Conservation (phyloP, 495 filamentous ascomycete genomes). For the Rostrohypoxylon terebratum region DNA sequence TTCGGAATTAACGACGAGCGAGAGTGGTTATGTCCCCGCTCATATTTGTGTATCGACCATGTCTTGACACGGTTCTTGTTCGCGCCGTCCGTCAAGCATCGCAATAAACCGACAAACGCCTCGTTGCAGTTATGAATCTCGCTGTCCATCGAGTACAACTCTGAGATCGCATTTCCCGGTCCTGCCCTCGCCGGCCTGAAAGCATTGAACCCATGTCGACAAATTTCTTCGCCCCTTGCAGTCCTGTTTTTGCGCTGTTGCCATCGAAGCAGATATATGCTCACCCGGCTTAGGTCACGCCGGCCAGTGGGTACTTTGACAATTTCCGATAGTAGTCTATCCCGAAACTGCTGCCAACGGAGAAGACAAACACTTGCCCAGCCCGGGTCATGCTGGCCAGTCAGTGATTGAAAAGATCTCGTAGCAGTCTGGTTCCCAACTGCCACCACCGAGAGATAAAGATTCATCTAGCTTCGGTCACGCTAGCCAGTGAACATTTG, state of each 20-base stretch:
- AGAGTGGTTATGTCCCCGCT: background rate
- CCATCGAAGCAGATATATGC: background rate
- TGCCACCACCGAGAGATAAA: too few species aligned
- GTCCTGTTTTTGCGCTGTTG: background rate
- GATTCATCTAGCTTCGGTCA: too few species aligned
- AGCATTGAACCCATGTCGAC: background rate
- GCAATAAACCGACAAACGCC: slow-evolving; percentile 11
- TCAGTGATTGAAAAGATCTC: too few species aligned
- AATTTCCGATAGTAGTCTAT: background rate
- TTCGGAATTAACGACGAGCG: slow-evolving; percentile 25
- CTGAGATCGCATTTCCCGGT: background rate
- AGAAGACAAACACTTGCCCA: background rate
- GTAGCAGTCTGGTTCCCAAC: too few species aligned
- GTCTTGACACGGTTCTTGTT: slow-evolving; percentile 30
- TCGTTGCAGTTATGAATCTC: slow-evolving; percentile 8
- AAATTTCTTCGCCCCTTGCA: background rate
- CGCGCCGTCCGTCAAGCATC: slow-evolving; percentile 23
- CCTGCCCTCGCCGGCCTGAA: slow-evolving; percentile 12
- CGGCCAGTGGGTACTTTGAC: background rate
- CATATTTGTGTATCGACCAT: slow-evolving; percentile 28
- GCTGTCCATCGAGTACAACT: slow-evolving; percentile 9
- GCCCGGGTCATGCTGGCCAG: too few species aligned
- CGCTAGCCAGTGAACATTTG: too few species aligned
- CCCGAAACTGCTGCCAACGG: background rate
- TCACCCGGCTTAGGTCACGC: background rate